Percentiles rank a stretch among this genome's conserved stretches.
Conservation (phyloP, 371 early-diverging fungal species). For the Smittium culicis region DNA sequence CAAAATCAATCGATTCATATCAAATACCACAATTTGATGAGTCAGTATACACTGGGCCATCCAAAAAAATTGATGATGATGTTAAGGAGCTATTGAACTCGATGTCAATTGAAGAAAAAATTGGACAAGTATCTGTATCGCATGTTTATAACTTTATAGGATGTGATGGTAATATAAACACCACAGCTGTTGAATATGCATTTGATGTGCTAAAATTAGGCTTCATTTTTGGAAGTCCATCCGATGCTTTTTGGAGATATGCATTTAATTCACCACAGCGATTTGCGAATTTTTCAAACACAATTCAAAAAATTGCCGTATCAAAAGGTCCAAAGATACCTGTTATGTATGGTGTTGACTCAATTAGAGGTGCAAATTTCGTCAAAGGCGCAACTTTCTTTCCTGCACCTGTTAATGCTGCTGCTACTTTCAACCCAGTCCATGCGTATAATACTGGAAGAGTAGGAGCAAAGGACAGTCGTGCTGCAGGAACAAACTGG, state of each 20-base stretch:
- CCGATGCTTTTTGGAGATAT: slow-evolving; percentile 30
- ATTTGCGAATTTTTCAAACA: slow-evolving; percentile 32
- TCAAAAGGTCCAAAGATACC: slow-evolving; percentile 29
- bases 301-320: slow-evolving; percentile 31
- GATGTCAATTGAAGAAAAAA: slow-evolving; percentile 41
- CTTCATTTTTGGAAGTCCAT: slow-evolving; percentile 20
- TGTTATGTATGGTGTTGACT: slow-evolving; percentile 41
- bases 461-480: slow-evolving; percentile 39
- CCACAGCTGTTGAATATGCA: slow-evolving; percentile 29
- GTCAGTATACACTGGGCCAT: background rate
- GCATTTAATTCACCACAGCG: slow-evolving; percentile 30
- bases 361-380: slow-evolving; percentile 54
- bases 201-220: slow-evolving; percentile 29
- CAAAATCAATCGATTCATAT: background rate
- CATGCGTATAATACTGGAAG: slow-evolving; percentile 35
- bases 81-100: background rate
- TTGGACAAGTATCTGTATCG: slow-evolving; percentile 52
- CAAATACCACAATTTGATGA: background rate
- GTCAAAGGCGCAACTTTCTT: slow-evolving; percentile 42
- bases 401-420: slow-evolving; percentile 37
- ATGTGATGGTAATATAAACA: slow-evolving; percentile 32
- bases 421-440: slow-evolving; percentile 37
- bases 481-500: slow-evolving; percentile 41
- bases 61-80: background rate
- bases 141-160: slow-evolving; percentile 26